Evolutionary conservation across 2,329 filamentous ascomycete species (phyloP), one percentile per base, ranked within the genome.

Genomic region (Ambrosiella cleistominuta): DNA sequence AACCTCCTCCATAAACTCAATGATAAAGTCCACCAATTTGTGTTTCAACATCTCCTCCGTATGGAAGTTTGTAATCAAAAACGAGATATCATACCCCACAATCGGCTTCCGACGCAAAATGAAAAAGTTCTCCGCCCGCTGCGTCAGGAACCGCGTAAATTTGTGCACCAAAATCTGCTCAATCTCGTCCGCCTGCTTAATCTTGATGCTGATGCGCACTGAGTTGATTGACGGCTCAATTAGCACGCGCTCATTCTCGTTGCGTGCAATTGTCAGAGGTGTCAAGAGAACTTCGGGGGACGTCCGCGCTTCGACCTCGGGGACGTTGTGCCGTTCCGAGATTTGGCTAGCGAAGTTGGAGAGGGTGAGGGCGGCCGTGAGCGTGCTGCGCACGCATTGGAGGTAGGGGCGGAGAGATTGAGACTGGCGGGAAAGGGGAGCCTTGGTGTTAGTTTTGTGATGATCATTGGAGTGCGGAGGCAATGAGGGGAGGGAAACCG

Each of bases 1-100:
- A 3, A 98, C 94, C 70, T 98, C 93, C 71, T 98, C 91, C 91
- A 98, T 97, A 68, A 98, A 98, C 68, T 97, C 85, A 64, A 98
- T 96, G 65, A 98, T 95, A 67, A 98, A 98, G 70, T 98, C 93
- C 39, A 98, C 94, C 65, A 98, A 78, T 76, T 98, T 97, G 70
- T 98, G 91, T 77, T 97, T 97, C 69, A 97, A 71, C 89, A 98
- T 95, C 69, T 94, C 87, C 71, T 97, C 93, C 3, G 93, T 97
- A 67, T 98, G 93, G 76, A 93, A 94, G 73, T 98, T 98, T 52
- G 93, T 98, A 68, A 98, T 95, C 67, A 98, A 71, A 76, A 98
- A 98, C 7, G 90, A 96, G 65, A 98, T 98, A 66, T 98, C 93
- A 70, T 98, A 98, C 65, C 91, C 93, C 19, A 93, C 90, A 66